Base-by-base conservation (phyloP, 2,329 filamentous ascomycete genomes). In the Aschersonia sp. region DNA sequence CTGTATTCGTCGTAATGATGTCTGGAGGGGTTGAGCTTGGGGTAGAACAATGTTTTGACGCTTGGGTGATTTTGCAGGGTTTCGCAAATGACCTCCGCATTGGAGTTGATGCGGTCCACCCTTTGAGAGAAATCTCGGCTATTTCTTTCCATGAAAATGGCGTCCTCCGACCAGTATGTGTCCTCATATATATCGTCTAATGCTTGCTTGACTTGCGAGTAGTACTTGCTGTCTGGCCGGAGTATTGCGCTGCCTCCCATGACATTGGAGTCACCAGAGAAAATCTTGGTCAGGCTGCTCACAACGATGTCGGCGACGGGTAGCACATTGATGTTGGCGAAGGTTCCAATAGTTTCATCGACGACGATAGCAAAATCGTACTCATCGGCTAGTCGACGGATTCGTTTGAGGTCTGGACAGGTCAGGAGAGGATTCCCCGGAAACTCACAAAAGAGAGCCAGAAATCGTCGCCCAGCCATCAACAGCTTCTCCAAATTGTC, bases 241-340 rank as follows among this genome's bases (percentile, higher is more conserved):
- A 82, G 61, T 47, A 82, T 77, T 44, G 74, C 67, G 53, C 82
- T 85, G 48, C 92, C 92, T 50, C 89, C 92, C 91, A 97, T 97
- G 55, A 98, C 92, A 63, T 98, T 97, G 63, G 87, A 92, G 65
- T 96, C 92, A 46, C 92, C 92, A 48, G 88, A 94, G 68, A 98
- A 98, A 47, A 97, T 84, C 65, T 98, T 98, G 45, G 92, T 97
- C 50, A 98, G 72, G 61, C 87, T 94, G 70, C 87, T 95, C 49
- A 95, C 91, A 4, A 97, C 86, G 12, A 97, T 74, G 64, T 98
- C 92, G 51, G 88, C 86, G 59, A 83, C 85, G 3, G 84, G 87
- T 4, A 98, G 75, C 4, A 98, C 87, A 61, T 97, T 88, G 57
- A 96, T 82, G 61, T 98, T 98, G 60, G 94, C 81, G 61, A 96